Evolutionary conservation across 306 rosid genomes (phyloP).

Genomic region (Pyrus pyrifolia): DNA sequence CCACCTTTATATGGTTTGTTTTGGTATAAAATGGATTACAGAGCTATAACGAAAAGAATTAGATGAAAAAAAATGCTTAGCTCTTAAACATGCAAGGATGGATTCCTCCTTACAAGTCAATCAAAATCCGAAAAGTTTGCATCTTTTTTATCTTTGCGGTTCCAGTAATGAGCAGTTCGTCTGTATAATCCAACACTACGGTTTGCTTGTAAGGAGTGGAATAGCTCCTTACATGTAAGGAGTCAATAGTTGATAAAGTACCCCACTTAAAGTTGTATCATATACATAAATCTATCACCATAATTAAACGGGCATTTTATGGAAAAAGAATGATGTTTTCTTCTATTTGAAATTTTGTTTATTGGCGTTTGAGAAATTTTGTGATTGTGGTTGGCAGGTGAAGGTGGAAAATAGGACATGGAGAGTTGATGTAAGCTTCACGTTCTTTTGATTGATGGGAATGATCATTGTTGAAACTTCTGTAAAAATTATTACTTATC

Average conservation of each 20-base stretch:
- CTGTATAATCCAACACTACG: neutral
- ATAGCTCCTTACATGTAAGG: neutral
- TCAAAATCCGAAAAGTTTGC: neutral
- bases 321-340: neutral
- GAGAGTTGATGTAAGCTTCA: constrained; percentile 87
- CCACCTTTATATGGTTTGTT: neutral
- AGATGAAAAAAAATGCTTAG: neutral
- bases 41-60: no score
- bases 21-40: neutral
- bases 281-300: neutral
- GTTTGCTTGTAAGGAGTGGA: neutral
- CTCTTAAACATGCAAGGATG: neutral
- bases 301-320: neutral
- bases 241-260: neutral
- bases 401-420: constrained; percentile 84
- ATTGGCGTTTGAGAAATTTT: neutral
- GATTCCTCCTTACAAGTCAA: neutral
- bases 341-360: neutral
- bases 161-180: no score
- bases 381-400: constrained; percentile 53
- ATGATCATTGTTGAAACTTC: neutral
- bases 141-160: neutral
- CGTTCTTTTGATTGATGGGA: neutral
- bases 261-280: neutral
- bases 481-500: neutral